Conservation (phyloP, 148 eudicot species). For the Spergularia marina region DNA sequence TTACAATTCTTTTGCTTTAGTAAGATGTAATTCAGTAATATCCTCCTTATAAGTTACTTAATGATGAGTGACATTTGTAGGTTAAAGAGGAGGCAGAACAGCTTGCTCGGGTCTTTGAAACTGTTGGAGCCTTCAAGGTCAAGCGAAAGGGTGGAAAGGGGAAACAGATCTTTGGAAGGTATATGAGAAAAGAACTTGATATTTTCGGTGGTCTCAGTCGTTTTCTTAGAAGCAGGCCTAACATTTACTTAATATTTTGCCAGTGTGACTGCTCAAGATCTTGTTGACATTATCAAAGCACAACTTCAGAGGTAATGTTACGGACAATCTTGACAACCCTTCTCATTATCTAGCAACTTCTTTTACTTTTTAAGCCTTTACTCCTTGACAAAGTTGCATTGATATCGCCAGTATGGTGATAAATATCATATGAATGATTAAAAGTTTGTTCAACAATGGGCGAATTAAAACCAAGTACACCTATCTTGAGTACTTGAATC, state of each 20-base stretch:
- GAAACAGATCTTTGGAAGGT: constrained; percentile 87
- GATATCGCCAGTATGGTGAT: no score
- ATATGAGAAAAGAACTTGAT: constrained; percentile 12
- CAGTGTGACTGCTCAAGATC: constrained; percentile 97
- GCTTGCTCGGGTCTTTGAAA: constrained; percentile 78
- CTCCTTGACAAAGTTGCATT: no score
- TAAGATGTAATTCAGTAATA: background rate
- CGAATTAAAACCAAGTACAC: no score
- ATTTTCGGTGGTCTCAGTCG: background rate
- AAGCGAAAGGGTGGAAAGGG: constrained; percentile 91
- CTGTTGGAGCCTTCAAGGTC: constrained; percentile 89
- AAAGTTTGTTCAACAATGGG: no score
- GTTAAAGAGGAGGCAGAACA: constrained; percentile 94
- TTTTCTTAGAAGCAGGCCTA: constrained; percentile 13
- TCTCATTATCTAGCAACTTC: background rate
- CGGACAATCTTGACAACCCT: constrained; percentile 4
- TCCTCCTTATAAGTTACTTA: background rate
- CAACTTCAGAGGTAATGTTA: constrained; percentile 81
- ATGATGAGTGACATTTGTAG: constrained; percentile 31
- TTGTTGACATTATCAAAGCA: constrained; percentile 92
- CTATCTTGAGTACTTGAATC: no score
- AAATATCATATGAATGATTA: no score
- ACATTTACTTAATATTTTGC: constrained; percentile 20
- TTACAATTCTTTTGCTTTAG: background rate
- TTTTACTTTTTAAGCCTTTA: no score